Conservation (phyloP, 164 flowering plant genomes). For the Pachysandra terminalis region DNA sequence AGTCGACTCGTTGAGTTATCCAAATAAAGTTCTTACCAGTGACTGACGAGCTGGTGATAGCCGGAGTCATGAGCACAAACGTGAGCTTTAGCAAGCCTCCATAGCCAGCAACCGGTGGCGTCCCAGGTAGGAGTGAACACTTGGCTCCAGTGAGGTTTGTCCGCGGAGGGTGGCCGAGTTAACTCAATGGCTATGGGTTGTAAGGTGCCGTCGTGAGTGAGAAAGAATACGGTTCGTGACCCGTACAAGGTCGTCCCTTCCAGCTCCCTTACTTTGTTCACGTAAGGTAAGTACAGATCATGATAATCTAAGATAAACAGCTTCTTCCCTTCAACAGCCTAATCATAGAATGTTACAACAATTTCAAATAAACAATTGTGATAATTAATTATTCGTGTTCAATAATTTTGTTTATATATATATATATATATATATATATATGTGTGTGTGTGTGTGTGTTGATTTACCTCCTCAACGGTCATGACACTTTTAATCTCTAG, state of each 20-base stretch:
- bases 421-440: too few species aligned
- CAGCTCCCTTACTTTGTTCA: slow-evolving; percentile 38
- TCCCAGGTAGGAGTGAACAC: slow-evolving; percentile 45
- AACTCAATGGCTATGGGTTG: slow-evolving; percentile 71
- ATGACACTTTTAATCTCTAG: slow-evolving; percentile 25
- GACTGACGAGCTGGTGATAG: slow-evolving; percentile 63
- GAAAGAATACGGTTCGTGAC: slow-evolving; percentile 66
- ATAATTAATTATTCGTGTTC: background rate
- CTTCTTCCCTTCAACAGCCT: slow-evolving; percentile 55
- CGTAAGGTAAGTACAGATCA: slow-evolving; percentile 54
- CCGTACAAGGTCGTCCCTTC: slow-evolving; percentile 64
- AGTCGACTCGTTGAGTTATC: background rate
- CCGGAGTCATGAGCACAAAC: slow-evolving; percentile 66
- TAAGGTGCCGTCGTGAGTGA: slow-evolving; percentile 38
- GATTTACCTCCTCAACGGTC: slow-evolving; percentile 35
- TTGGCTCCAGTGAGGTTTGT: slow-evolving; percentile 51
- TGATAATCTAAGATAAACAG: slow-evolving; percentile 65
- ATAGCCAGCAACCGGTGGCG: slow-evolving; percentile 54
- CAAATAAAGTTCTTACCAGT: slow-evolving; percentile 76
- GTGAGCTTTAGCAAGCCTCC: slow-evolving; percentile 76
- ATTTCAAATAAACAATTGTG: background rate
- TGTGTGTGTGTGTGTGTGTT: too few species aligned
- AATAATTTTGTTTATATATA: too few species aligned
- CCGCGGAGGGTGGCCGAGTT: slow-evolving; percentile 39
- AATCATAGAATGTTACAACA: slow-evolving; percentile 9